A percentile compares a stretch with the other conserved stretches of the same genome.
Conservation (phyloP, 768 basidiomycete species). For the Galerina sulciceps region DNA sequence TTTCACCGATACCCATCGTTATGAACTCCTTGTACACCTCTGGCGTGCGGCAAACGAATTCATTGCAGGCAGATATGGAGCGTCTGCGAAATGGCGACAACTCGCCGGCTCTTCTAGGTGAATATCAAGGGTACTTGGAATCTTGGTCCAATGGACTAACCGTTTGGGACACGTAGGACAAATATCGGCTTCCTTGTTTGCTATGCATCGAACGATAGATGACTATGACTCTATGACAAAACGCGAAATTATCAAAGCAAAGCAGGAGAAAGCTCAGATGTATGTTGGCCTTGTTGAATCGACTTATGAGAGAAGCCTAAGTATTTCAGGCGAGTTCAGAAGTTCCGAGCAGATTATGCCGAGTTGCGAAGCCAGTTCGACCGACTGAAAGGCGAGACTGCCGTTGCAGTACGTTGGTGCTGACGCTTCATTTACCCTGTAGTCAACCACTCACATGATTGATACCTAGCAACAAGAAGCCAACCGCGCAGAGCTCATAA, state of each 20-base stretch:
- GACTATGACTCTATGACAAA: slow-evolving; percentile 98
- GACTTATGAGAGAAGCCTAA: background rate
- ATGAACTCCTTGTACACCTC: slow-evolving; percentile 98
- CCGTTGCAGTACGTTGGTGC: slow-evolving; percentile 43
- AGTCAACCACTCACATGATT: background rate
- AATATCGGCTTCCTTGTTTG: slow-evolving; percentile 96
- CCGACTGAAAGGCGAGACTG: slow-evolving; percentile 64
- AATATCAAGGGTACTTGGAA: slow-evolving; percentile 28
- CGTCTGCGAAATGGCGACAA: slow-evolving; percentile 80
- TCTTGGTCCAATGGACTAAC: background rate
- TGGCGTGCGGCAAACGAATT: slow-evolving; percentile 89
- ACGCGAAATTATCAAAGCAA: slow-evolving; percentile 94
- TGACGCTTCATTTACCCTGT: background rate
- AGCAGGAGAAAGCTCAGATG: slow-evolving; percentile 96
- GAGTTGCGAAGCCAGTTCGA: slow-evolving; percentile 88
- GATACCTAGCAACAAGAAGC: slow-evolving; percentile 54
- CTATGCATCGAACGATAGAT: slow-evolving; percentile 92
- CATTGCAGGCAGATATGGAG: slow-evolving; percentile 86
- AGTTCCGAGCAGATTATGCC: slow-evolving; percentile 85
- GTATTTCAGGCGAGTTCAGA: slow-evolving; percentile 79
- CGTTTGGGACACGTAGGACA: slow-evolving; percentile 65
- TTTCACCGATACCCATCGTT: too few species aligned
- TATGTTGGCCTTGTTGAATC: slow-evolving; percentile 36
- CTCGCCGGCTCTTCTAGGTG: slow-evolving; percentile 84
- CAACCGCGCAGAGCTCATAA: slow-evolving; percentile 69